A percentile compares a stretch with the other conserved stretches of the same genome.
Evolutionary conservation across 2,329 filamentous ascomycete genomes (phyloP).

Genomic region (Sphaerulina musiva): DNA sequence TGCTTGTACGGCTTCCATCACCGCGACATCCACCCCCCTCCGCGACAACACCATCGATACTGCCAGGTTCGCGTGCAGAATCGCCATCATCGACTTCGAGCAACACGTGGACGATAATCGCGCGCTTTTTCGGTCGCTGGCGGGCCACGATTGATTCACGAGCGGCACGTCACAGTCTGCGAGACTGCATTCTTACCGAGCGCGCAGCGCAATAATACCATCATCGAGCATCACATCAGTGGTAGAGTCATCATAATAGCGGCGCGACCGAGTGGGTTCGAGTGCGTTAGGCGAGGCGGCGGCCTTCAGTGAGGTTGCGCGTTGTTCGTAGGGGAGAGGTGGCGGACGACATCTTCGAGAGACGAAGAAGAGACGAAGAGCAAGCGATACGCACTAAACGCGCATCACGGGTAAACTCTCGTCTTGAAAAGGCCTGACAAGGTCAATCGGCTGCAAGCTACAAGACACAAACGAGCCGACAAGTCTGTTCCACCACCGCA

Average conservation of each 20-base stretch:
- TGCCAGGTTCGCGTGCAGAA: constrained; percentile 29
- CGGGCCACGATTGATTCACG: constrained; percentile 28
- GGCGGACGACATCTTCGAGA: constrained; percentile 21
- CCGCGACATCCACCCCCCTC: constrained; percentile 17
- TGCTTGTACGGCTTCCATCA: constrained; percentile 2
- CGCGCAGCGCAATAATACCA: constrained; percentile 23
- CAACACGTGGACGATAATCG: constrained; percentile 1
- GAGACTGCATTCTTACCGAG: constrained; percentile 19
- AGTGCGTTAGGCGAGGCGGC: constrained; percentile 24
- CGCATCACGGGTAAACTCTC: background rate
- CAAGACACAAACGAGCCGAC: background rate
- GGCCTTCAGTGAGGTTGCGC: constrained; percentile 30
- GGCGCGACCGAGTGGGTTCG: constrained; percentile 12
- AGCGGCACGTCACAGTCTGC: constrained; percentile 9
- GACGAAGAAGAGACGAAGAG: constrained; percentile 2
- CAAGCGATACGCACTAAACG: constrained; percentile 2
- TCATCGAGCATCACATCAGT: constrained; percentile 20
- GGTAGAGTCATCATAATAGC: constrained; percentile 13
- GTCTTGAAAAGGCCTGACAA: background rate
- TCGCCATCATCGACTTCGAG: constrained; percentile 13
- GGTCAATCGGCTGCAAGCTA: background rate
- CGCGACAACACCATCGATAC: constrained; percentile 23
- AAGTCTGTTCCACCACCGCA: constrained; percentile 33
- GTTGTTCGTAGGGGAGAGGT: constrained; percentile 27
- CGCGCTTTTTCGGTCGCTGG: constrained; percentile 25